Base-by-base conservation (phyloP, 495 filamentous ascomycete genomes). In the Sabuloglossum arenarium region DNA sequence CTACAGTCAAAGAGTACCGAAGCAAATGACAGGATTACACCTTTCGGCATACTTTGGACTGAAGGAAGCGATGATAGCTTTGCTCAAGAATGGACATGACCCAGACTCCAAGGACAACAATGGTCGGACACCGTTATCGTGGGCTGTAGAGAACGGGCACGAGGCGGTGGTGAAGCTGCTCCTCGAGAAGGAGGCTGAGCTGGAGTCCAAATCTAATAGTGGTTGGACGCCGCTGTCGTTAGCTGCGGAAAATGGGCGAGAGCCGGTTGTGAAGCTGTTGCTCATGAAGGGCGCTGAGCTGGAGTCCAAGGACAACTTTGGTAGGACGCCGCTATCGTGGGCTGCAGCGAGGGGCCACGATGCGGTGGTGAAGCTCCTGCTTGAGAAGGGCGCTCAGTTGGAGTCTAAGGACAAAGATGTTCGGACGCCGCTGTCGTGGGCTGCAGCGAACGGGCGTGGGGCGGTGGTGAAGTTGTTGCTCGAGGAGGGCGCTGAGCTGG, bases 11-110 rank as follows among this genome's bases (percentile, higher is more conserved):
- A 16, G 24, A 39, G 27, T 61, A 25, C 51, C 57, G 29, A 52
- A 49, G 37, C 21, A 61, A 24, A 59, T 64, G 5, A 63, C 56
- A 1, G 60, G 49, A 31, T 12, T 64, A n/a, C 62, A 66, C 46
- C 27, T 66, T 25, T 59, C 57, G 19, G 61, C 62, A 47, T 61
- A 59, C 50, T 63, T 62, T 27, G 63, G 59, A 16, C 50, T 63
- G 12, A 43, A 19, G 39, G 39, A 43, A 12, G 12, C 39, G 12
- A 19, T 12, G 39, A 43, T 49, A 49, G 45, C 5, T 49, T 10
- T 49, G 45, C 25, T 49, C 4, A 14, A 49, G 25, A 49, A 23
- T 28, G 45, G 45, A 10, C 10, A 10, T 23, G 12, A 49, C 10
- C 45, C 45, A 5, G 45, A 49, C 4, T 16, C 19, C 29, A 5